Evolutionary conservation across 2,329 filamentous ascomycete genomes (phyloP).

Genomic region (Aspergillus sp.): DNA sequence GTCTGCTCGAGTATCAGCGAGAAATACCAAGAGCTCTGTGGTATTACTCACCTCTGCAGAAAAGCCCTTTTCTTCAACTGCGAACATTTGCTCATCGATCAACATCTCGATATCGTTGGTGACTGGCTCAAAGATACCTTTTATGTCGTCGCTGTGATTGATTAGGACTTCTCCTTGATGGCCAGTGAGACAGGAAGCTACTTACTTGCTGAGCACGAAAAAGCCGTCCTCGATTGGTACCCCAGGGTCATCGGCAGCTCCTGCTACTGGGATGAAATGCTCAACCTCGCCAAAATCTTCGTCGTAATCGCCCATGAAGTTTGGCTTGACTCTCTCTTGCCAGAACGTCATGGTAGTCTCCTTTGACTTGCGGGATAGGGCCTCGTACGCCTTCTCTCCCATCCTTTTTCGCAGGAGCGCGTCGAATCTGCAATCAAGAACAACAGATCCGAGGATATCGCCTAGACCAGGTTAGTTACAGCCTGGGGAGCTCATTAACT

Average conservation of each 20-base stretch:
- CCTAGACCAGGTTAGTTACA: constrained; percentile 14
- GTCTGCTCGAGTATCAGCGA: constrained; percentile 14
- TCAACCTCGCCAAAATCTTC: constrained; percentile 25
- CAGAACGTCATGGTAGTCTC: constrained; percentile 31
- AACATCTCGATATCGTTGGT: constrained; percentile 26
- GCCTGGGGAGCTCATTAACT: background rate
- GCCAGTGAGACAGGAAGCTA: background rate
- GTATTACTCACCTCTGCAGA: constrained; percentile 8
- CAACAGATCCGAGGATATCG: constrained; percentile 31
- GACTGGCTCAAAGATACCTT: constrained; percentile 30
- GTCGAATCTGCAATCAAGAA: constrained; percentile 31
- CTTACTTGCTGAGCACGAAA: constrained; percentile 20
- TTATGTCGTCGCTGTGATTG: constrained; percentile 19
- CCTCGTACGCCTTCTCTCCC: constrained; percentile 26
- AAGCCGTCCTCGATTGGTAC: constrained; percentile 22
- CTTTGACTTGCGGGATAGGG: constrained; percentile 23
- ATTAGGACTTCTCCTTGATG: background rate
- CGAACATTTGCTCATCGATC: constrained; percentile 21
- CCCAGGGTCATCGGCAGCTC: constrained; percentile 20
- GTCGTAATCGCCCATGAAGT: constrained; percentile 20
- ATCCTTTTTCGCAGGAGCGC: constrained; percentile 25
- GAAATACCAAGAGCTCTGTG: too few relatives aligned
- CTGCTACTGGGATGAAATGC: constrained; percentile 25
- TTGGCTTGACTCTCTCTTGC: constrained; percentile 30
- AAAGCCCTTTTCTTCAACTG: constrained; percentile 1